A percentile compares a stretch with the other conserved stretches of the same genome.
phyloP scores from a whole-genome alignment of 306 rosid species.

The Delonix regia region DNA sequence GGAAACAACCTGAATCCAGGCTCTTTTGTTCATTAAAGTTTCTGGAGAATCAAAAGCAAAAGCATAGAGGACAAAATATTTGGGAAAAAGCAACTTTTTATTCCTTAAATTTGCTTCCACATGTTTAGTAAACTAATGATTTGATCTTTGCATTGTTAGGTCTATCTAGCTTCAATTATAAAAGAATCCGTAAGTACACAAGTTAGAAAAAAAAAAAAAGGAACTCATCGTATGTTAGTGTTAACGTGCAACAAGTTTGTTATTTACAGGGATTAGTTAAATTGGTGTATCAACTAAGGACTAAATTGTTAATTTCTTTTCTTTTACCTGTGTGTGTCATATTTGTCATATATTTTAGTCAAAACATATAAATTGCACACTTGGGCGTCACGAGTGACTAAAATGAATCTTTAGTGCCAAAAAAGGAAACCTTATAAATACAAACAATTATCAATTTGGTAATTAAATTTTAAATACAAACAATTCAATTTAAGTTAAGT shows the following conservation, averaged over 20 bases:
- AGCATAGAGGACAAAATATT: neutral
- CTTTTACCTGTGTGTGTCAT: neutral
- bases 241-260: neutral
- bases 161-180: neutral
- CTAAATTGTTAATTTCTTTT: neutral
- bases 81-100: neutral
- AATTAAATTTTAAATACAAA: no score
- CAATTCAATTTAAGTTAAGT: no score
- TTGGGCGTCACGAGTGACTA: no score
- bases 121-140: neutral
- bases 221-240: no score
- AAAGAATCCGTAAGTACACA: neutral
- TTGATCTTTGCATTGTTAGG: neutral
- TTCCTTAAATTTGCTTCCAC: neutral
- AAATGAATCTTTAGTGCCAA: no score
- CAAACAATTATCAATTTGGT: no score
- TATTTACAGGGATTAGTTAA: neutral
- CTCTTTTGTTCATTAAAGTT: neutral
- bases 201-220: neutral
- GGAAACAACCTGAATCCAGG: neutral
- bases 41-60: conserved; percentile 2
- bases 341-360: neutral
- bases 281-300: no score
- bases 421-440: no score
- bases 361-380: no score